phyloP scores from a whole-genome alignment of 1,284 basidiomycete genomes.

The Wallemia ichthyophaga region DNA sequence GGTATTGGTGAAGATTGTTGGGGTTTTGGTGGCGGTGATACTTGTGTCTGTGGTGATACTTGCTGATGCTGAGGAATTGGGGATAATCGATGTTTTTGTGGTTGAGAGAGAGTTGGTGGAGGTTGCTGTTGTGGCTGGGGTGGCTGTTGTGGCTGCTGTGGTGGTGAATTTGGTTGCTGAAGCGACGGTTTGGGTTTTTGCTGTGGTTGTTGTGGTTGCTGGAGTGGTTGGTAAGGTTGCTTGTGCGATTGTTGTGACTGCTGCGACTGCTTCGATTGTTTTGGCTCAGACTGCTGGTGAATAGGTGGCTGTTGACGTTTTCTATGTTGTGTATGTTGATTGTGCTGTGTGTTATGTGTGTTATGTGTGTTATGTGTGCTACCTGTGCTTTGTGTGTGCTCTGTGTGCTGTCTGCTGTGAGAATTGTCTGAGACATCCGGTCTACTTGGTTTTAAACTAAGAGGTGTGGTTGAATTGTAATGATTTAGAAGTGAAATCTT shows the following conservation, averaged over 20 bases:
- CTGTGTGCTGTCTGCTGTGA: background rate
- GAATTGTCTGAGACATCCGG: no score
- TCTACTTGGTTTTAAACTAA: no score
- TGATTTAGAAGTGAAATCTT: constrained; percentile 1
- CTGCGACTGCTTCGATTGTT: background rate
- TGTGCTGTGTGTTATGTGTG: no score
- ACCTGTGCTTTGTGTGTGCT: no score
- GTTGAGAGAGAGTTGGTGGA: background rate
- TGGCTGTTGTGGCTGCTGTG: no score
- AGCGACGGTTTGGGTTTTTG: no score
- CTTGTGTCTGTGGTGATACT: background rate
- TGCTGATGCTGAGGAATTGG: background rate
- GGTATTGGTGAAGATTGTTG: background rate
- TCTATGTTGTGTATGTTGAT: background rate
- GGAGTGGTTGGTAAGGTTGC: no score
- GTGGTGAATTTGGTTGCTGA: no score
- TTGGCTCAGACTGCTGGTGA: background rate
- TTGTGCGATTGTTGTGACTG: background rate
- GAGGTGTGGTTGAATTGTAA: constrained; percentile 49
- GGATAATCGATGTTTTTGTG: no score
- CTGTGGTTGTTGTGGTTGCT: no score
- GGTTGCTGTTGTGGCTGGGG: background rate
- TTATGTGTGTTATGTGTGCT: no score
- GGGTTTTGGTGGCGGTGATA: background rate
- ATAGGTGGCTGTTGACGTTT: background rate